Evolutionary conservation across 345 rosid genomes (phyloP).

Genomic region (Xanthoceras sorbifolium): DNA sequence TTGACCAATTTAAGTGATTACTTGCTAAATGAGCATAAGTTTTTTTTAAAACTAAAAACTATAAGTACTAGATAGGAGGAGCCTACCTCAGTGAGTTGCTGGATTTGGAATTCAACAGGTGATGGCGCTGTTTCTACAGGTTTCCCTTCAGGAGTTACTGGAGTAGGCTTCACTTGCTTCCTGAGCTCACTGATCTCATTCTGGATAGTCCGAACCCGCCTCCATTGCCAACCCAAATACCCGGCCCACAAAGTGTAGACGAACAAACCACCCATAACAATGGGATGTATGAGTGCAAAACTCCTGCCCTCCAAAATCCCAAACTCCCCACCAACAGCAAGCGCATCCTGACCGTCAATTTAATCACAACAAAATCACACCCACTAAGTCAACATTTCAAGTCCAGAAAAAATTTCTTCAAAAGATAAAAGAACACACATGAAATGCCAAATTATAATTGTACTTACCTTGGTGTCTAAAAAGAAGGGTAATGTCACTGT

Average conservation of each 20-base stretch:
- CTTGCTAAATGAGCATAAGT: neutral
- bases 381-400: neutral
- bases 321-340: slow-evolving; percentile 73
- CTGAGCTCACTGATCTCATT: slow-evolving; percentile 67
- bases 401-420: neutral
- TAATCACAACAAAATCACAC: neutral
- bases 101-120: slow-evolving; percentile 52
- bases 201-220: slow-evolving; percentile 78
- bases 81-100: slow-evolving; percentile 62
- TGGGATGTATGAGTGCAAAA: slow-evolving; percentile 71
- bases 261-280: slow-evolving; percentile 65
- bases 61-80: neutral
- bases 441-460: too few species aligned
- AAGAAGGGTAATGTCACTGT: slow-evolving; percentile 61
- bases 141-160: slow-evolving; percentile 64
- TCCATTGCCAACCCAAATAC: slow-evolving; percentile 97
- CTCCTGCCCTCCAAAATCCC: slow-evolving; percentile 89
- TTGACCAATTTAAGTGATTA: neutral
- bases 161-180: slow-evolving; percentile 69
- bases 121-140: slow-evolving; percentile 56
- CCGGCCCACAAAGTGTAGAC: slow-evolving; percentile 68
- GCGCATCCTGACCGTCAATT: slow-evolving; percentile 58
- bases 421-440: neutral
- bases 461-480: slow-evolving; percentile 58
- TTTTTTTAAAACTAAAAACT: neutral